Evolutionary conservation across 2,329 filamentous ascomycete species (phyloP).

Genomic region (Aspergillus sp.): DNA sequence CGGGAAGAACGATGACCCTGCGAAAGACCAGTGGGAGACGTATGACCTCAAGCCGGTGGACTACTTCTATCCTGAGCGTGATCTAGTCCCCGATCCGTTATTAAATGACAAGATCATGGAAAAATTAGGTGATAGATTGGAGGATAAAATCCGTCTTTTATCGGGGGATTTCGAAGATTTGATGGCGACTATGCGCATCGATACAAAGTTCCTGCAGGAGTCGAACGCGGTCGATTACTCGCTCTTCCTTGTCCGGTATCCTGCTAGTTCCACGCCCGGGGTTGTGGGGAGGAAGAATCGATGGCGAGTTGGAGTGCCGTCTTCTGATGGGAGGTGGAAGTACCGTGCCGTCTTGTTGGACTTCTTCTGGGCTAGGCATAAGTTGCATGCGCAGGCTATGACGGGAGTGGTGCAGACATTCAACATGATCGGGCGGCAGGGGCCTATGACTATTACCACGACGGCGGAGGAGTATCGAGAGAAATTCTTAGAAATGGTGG

Average conservation of each 20-base stretch:
- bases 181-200: constrained; percentile 49
- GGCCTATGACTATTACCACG: constrained; percentile 70
- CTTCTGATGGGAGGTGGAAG: constrained; percentile 57
- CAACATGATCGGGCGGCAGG: constrained; percentile 57
- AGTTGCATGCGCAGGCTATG: constrained; percentile 58
- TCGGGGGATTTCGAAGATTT: constrained; percentile 51
- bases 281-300: constrained; percentile 28
- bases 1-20: constrained; percentile 46
- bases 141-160: constrained; percentile 57
- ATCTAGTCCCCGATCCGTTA: constrained; percentile 58
- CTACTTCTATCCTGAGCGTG: constrained; percentile 70
- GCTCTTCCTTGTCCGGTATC: constrained; percentile 60
- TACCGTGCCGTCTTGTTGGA: constrained; percentile 64
- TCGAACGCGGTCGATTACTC: constrained; percentile 69
- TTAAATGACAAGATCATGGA: constrained; percentile 59
- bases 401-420: constrained; percentile 59
- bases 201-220: constrained; percentile 57
- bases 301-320: constrained; percentile 59
- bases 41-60: constrained; percentile 68
- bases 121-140: constrained; percentile 60
- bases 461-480: constrained; percentile 60
- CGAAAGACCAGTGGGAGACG: constrained; percentile 55
- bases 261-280: constrained; percentile 29
- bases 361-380: constrained; percentile 74
- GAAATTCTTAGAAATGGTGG: constrained; percentile 49